Evolutionary conservation across 495 filamentous ascomycete species (phyloP).

Genomic region (Hyaloscypha finlandica): DNA sequence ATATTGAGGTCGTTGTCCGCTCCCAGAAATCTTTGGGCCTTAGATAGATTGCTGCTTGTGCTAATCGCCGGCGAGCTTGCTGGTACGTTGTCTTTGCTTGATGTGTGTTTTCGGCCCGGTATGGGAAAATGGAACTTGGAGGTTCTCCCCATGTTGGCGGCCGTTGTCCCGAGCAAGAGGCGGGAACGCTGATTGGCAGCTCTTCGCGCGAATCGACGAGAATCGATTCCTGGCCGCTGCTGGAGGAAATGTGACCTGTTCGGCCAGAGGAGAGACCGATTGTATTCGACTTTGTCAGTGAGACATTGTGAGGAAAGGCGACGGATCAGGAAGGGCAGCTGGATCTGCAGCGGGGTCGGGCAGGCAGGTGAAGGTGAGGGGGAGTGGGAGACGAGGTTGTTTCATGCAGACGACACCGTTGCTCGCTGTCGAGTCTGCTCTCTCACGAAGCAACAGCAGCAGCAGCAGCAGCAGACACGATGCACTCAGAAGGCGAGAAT

Average conservation of each 20-base stretch:
- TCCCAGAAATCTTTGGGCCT: conserved; percentile 45
- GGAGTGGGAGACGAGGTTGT: neutral
- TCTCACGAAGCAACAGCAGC: conserved; percentile 5
- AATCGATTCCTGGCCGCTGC: neutral
- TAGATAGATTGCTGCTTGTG: conserved; percentile 41
- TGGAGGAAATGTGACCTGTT: conserved; percentile 4
- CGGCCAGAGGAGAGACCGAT: conserved; percentile 1
- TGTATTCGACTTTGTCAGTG: neutral
- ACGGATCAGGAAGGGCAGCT: neutral
- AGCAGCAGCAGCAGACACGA: conserved; percentile 2
- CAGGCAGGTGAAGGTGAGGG: neutral
- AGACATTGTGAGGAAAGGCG: conserved; percentile 10
- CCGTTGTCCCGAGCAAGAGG: conserved; percentile 5
- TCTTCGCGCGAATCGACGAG: neutral
- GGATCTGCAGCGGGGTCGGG: conserved; percentile 24
- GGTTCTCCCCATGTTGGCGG: conserved; percentile 45
- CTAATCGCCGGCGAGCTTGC: conserved; percentile 25
- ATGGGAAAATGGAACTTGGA: conserved; percentile 56
- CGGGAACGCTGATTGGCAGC: neutral
- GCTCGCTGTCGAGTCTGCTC: neutral
- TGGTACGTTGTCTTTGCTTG: conserved; percentile 36
- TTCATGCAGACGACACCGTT: conserved; percentile 7
- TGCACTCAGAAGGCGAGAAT: conserved; percentile 4
- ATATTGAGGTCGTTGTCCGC: conserved; percentile 34
- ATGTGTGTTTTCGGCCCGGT: conserved; percentile 48